Percentiles rank a stretch among this genome's conserved stretches.
Evolutionary conservation across 1,284 basidiomycete genomes (phyloP).

Genomic region (Moniliella sp.): DNA sequence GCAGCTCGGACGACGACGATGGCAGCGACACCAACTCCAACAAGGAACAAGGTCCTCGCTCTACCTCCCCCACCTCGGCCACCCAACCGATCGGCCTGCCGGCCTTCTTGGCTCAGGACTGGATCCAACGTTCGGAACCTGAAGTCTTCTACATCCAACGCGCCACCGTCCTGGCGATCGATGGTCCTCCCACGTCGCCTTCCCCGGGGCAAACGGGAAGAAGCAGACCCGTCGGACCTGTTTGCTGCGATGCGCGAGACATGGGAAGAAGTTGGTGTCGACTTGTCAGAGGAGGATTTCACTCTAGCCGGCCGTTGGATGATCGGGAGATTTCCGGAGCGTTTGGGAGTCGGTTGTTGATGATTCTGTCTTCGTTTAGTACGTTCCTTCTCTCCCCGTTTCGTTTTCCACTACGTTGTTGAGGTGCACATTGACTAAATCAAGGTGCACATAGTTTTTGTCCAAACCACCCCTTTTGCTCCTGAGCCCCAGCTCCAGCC

Average conservation of each 20-base stretch:
- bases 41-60: too few species aligned
- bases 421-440: background rate
- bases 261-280: conserved; percentile 88
- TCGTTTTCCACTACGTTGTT: background rate
- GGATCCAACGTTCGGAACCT: conserved; percentile 28
- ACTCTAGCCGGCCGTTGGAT: conserved; percentile 76
- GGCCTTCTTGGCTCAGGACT: conserved; percentile 27
- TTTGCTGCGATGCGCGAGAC: conserved; percentile 94
- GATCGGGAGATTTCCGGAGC: conserved; percentile 92
- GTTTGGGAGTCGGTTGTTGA: conserved; percentile 86
- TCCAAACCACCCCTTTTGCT: conserved; percentile 57
- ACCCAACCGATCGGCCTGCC: too few species aligned
- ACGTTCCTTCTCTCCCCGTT: background rate
- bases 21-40: background rate
- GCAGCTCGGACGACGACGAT: conserved; percentile 1
- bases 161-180: conserved; percentile 23
- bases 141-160: conserved; percentile 33
- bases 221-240: conserved; percentile 68
- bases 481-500: conserved; percentile 38
- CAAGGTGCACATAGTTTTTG: conserved; percentile 43
- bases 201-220: conserved; percentile 84
- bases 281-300: conserved; percentile 76
- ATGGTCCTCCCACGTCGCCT: conserved; percentile 54
- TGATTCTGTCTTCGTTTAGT: conserved; percentile 73
- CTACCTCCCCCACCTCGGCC: too few species aligned